A percentile compares a stretch with the other conserved stretches of the same genome.
Conservation (phyloP, 192 early-diverging fungal genomes). For the Geranomyces michiganensis region DNA sequence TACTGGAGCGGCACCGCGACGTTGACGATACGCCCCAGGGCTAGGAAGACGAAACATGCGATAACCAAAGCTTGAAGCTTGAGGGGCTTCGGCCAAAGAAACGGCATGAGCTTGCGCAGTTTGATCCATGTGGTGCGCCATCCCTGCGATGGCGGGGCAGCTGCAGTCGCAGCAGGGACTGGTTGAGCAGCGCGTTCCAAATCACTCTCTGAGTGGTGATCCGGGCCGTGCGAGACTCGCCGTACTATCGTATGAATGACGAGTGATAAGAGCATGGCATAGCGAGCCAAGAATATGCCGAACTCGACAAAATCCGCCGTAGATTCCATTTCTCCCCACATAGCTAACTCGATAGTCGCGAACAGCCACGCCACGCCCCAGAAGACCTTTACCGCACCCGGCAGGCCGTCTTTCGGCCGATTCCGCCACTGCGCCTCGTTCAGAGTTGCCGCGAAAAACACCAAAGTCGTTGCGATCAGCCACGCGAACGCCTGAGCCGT, state of each 20-base stretch:
- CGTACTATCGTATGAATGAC: constrained; percentile 24
- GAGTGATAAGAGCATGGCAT: constrained; percentile 38
- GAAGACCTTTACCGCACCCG: constrained; percentile 35
- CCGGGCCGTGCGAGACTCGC: background rate
- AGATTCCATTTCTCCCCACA: constrained; percentile 39
- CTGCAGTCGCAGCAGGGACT: background rate
- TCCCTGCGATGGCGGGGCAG: background rate
- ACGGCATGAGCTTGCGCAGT: constrained; percentile 73
- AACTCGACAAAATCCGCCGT: constrained; percentile 47
- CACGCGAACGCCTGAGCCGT: constrained; percentile 25
- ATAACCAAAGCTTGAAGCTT: constrained; percentile 70
- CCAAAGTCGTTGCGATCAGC: constrained; percentile 73
- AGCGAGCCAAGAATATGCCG: constrained; percentile 51
- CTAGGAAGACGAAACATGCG: constrained; percentile 68
- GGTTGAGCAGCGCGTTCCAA: constrained; percentile 34
- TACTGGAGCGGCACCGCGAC: constrained; percentile 83
- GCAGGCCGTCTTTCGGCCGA: constrained; percentile 4
- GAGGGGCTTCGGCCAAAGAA: constrained; percentile 74
- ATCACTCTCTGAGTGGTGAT: background rate
- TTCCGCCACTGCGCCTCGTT: constrained; percentile 35
- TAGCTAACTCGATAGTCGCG: constrained; percentile 50
- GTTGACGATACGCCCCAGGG: constrained; percentile 68
- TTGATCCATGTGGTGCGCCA: constrained; percentile 31
- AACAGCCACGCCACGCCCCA: constrained; percentile 49
- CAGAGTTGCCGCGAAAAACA: constrained; percentile 52